Evolutionary conservation across 2,329 filamentous ascomycete species (phyloP), one percentile per base, ranked within the genome.

Genomic region (Dichotomopilus funicola): DNA sequence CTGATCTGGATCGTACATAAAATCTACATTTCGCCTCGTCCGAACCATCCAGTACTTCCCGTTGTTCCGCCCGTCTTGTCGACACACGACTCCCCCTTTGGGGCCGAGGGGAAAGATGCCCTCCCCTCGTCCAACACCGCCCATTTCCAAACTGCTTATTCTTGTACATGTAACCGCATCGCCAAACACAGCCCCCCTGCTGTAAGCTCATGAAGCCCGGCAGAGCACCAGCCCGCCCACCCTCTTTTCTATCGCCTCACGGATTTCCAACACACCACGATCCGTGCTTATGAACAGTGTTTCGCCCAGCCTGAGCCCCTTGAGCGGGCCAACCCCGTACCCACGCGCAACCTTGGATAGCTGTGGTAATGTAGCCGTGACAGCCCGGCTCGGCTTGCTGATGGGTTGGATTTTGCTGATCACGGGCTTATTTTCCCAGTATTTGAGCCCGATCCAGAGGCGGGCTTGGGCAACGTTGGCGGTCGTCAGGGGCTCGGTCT

Each of bases 401-500:
- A 95, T 76, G 67, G 87, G 70, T 49, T 72, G 70, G 65, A 92
- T 78, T 61, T 82, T 78, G 59, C 76, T 77, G 62, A 96, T 73
- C 27, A 96, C 90, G 5, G 91, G 89, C 70, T 85, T 78, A 67
- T 87, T 87, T 63, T 91, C 84, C 82, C 82, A 89, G 79, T 96
- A 96, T 75, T 96, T 96, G 66, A 96, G 75, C 1, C 90, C 90
- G 10, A 96, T 73, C 91, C 91, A 96, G 62, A 96, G 75, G 58
- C 91, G 79, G 67, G 89, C 80, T 41, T 76, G 79, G 4, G 90
- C 81, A 40, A 90, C 82, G 72, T 95, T 96, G 64, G 75, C 77
- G 59, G 77, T 75, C 48, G 86, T 90, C 55, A 89, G 77, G 11
- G 75, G 76, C 59, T 81, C 80, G 10, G 83, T 75, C 33, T 79